A percentile compares a stretch with the other conserved stretches of the same genome.
Conservation (phyloP, 768 basidiomycete species). For the Psilocybe subaeruginosa region DNA sequence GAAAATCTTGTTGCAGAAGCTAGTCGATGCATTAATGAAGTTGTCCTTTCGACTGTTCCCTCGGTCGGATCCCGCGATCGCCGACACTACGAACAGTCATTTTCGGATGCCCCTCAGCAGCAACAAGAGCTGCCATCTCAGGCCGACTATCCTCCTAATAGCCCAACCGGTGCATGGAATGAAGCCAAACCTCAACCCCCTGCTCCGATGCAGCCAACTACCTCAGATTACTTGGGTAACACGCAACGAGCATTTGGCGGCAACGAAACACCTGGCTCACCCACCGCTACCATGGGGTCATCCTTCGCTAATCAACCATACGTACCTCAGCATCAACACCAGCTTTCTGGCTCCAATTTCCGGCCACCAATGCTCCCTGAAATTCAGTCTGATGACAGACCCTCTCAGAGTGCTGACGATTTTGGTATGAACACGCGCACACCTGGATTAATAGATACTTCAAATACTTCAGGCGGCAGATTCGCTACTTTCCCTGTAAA, state of each 20-base stretch:
- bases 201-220: constrained; percentile 12
- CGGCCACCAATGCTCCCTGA: background rate
- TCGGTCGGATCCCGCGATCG: constrained; percentile 26
- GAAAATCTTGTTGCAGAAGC: constrained; percentile 68
- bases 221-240: background rate
- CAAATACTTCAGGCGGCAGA: constrained; percentile 41
- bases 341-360: background rate
- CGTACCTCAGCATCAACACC: background rate
- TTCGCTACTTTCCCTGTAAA: constrained; percentile 74
- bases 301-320: constrained; percentile 2
- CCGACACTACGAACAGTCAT: constrained; percentile 20
- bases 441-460: constrained; percentile 23
- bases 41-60: constrained; percentile 48
- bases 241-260: background rate
- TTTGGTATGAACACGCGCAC: constrained; percentile 38
- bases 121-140: background rate
- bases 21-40: constrained; percentile 52
- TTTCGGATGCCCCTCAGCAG: constrained; percentile 2
- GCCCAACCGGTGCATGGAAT: background rate
- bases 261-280: background rate
- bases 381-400: background rate
- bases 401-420: constrained; percentile 39
- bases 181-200: constrained; percentile 22
- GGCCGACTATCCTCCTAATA: background rate
- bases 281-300: background rate